Percentiles rank a stretch among this genome's conserved stretches.
These are phyloP conservation scores for Hortiboletus flavorubellus DNA, from an alignment of 768 basidiomycete genomes.

Conservation along the genomic window DNA sequence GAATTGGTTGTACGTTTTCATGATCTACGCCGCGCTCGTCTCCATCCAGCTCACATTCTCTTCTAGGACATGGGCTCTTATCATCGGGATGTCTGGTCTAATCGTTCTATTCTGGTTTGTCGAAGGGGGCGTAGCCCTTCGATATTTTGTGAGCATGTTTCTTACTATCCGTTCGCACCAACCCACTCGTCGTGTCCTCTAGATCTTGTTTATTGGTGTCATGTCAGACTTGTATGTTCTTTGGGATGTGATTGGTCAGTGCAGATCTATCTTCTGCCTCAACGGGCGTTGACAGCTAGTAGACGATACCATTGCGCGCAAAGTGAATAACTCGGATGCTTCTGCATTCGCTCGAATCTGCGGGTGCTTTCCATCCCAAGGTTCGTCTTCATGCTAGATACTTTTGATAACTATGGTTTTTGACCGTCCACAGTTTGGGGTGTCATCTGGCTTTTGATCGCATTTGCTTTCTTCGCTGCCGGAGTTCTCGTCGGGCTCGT, in stretches of 20 bases:
- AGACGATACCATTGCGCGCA: conserved; percentile 84
- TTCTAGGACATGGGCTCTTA: conserved; percentile 70
- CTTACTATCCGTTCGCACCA: neutral
- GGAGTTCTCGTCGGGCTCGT: conserved; percentile 77
- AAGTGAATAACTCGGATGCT: conserved; percentile 86
- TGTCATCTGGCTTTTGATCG: conserved; percentile 78
- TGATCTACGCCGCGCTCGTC: too few relatives aligned
- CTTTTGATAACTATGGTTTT: neutral
- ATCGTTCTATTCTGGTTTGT: conserved; percentile 86
- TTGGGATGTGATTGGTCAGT: conserved; percentile 82
- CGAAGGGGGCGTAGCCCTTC: conserved; percentile 64
- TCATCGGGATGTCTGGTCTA: conserved; percentile 74
- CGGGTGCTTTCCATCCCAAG: conserved; percentile 82
- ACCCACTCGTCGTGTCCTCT: neutral
- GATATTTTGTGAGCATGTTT: conserved; percentile 60
- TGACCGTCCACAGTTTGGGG: conserved; percentile 65
- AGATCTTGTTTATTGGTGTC: conserved; percentile 80
- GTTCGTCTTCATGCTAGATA: conserved; percentile 31
- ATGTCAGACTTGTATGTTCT: conserved; percentile 88
- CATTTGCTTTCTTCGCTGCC: conserved; percentile 68
- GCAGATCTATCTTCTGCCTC: neutral
- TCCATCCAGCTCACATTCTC: neutral
- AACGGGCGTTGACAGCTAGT: neutral
- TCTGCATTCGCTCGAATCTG: conserved; percentile 80
- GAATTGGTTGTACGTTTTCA: conserved; percentile 60